Base-by-base conservation (phyloP, 345 rosid species). In the Iberis pinnata region DNA sequence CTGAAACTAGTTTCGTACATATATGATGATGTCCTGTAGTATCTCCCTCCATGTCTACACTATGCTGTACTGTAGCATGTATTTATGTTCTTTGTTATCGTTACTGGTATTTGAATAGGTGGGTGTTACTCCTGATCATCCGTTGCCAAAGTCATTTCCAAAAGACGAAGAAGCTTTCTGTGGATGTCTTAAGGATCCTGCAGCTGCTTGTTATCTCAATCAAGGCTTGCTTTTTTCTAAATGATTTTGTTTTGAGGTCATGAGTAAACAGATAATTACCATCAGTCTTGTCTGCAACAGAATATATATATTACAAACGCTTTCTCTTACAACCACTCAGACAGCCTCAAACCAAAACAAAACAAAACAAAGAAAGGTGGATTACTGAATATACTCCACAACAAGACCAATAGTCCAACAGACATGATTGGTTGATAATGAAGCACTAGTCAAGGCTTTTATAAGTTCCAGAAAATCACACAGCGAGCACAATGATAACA, bases 51-150 rank as follows among this genome's bases (percentile, higher is more conserved):
- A 26, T 17, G 54, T 26, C 35, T 43, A 10, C 12, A 38, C 47
- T 15, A 27, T 40, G 14, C 14, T 7, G n/a, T n/a, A 38, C 22
- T 9, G n/a, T 12, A 26, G 22, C 18, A 7, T 20, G 35, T 16
- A 13, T 25, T 19, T 32, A 41, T 18, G 3, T 18, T 17, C 19
- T 18, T 31, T 18, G 29, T 12, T 43, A 15, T 37, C 14, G n/a
- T 32, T 56, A 2, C 10, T 64, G 56, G 27, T 60, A 53, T 16
- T 17, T 16, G 18, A 57, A 41, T 46, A 90, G 96, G 85, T 87
- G 15, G 98, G 96, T 24, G 88, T 92, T 43, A 85, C 75, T 40
- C 98, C 98, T 8, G 93, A 92, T 59, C 95, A 83, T 70, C 88
- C 96, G 37, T 68, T 92, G 26, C 95, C 98, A 12, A 68, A 47